Percentiles rank a stretch among this genome's conserved stretches.
phyloP scores from a whole-genome alignment of 495 filamentous ascomycete genomes.

The Pseudomonodictys pantanalensis region DNA sequence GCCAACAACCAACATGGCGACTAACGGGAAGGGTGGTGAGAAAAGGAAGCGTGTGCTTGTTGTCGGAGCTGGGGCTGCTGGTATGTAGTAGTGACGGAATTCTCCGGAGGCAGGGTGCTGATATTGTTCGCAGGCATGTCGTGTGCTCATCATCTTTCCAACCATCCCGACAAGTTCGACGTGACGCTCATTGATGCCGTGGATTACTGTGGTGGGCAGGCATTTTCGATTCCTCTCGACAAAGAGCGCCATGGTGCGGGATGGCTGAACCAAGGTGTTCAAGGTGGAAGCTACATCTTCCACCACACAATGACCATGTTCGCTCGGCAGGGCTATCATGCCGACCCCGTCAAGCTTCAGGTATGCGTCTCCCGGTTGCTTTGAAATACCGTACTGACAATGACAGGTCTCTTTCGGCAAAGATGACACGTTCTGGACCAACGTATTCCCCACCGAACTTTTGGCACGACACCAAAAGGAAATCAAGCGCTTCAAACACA shows the following conservation, averaged over 20 bases:
- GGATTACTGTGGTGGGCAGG: slow-evolving; percentile 73
- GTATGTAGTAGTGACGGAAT: slow-evolving; percentile 14
- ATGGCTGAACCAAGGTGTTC: slow-evolving; percentile 84
- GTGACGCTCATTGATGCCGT: slow-evolving; percentile 70
- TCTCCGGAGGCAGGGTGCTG: slow-evolving; percentile 8
- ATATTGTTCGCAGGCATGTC: slow-evolving; percentile 52
- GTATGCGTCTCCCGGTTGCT: slow-evolving; percentile 15
- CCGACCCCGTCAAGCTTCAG: slow-evolving; percentile 71
- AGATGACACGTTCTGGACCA: slow-evolving; percentile 74
- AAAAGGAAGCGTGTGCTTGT: slow-evolving; percentile 40
- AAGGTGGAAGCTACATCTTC: slow-evolving; percentile 76
- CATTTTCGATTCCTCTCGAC: slow-evolving; percentile 72
- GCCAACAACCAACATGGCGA: slow-evolving; percentile 14
- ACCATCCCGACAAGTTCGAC: slow-evolving; percentile 70
- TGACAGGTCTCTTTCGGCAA: slow-evolving; percentile 71
- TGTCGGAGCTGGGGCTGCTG: slow-evolving; percentile 44
- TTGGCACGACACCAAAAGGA: slow-evolving; percentile 61
- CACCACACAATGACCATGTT: slow-evolving; percentile 82
- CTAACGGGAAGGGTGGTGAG: slow-evolving; percentile 5
- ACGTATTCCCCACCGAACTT: slow-evolving; percentile 70
- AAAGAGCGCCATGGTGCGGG: slow-evolving; percentile 62
- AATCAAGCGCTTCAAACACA: slow-evolving; percentile 61
- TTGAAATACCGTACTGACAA: not conserved
- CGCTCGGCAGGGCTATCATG: slow-evolving; percentile 60
- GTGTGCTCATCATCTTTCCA: slow-evolving; percentile 68